A percentile compares a stretch with the other conserved stretches of the same genome.
phyloP scores from a whole-genome alignment of 306 rosid genomes.

The Crataegus laevigata region DNA sequence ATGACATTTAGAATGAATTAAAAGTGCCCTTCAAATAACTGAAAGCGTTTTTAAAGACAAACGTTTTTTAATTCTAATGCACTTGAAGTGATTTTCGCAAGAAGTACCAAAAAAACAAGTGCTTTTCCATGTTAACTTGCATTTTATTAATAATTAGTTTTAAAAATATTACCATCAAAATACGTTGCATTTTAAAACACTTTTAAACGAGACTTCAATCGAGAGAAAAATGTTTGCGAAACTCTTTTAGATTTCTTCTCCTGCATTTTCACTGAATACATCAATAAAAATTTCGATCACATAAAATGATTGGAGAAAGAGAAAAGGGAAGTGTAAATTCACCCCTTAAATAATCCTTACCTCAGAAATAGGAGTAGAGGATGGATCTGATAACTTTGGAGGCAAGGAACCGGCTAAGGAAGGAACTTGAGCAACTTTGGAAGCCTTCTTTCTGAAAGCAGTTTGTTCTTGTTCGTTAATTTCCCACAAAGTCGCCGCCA shows the following conservation, averaged over 20 bases:
- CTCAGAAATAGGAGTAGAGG: constrained; percentile 46
- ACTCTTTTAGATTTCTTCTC: too few relatives aligned
- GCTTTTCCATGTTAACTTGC: too few relatives aligned
- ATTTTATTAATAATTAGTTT: too few relatives aligned
- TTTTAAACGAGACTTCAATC: too few relatives aligned
- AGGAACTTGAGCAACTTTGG: constrained; percentile 11
- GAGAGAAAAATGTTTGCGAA: not conserved
- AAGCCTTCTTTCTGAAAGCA: constrained; percentile 34
- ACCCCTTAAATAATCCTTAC: constrained; percentile 25
- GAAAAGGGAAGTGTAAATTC: not conserved
- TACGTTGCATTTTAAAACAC: too few relatives aligned
- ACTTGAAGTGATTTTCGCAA: too few relatives aligned
- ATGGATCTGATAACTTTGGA: constrained; percentile 62
- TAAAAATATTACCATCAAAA: too few relatives aligned
- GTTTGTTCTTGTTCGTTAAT: constrained; percentile 31
- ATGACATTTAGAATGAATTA: too few relatives aligned
- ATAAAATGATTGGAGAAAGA: not conserved
- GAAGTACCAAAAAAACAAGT: too few relatives aligned
- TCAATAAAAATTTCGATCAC: not conserved
- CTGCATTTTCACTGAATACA: not conserved
- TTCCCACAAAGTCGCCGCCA: constrained; percentile 81
- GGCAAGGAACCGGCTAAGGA: constrained; percentile 26
- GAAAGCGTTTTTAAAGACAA: too few relatives aligned
- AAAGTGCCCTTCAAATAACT: too few relatives aligned
- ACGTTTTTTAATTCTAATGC: too few relatives aligned